Evolutionary conservation across 2,329 filamentous ascomycete species (phyloP).

Genomic region (Sordariomycetes sp.): DNA sequence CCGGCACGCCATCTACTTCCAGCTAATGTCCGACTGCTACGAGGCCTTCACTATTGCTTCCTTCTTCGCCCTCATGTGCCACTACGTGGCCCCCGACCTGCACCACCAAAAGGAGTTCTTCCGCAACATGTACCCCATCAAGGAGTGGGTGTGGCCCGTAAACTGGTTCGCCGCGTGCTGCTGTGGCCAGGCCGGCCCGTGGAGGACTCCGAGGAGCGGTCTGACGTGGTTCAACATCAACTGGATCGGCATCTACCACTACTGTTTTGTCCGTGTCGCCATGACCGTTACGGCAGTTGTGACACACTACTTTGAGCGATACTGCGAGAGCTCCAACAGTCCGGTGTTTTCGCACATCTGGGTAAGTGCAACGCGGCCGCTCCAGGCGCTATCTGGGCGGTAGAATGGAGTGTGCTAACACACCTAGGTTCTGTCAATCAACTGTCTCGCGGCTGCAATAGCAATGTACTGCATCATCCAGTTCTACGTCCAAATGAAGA

Average conservation of each 20-base stretch:
- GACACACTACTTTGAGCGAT: constrained; percentile 53
- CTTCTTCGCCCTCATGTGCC: constrained; percentile 73
- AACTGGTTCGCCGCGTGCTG: constrained; percentile 58
- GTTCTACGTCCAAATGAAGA: constrained; percentile 67
- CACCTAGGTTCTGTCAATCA: constrained; percentile 47
- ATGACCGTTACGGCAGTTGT: constrained; percentile 70
- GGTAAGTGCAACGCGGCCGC: constrained; percentile 32
- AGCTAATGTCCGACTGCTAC: constrained; percentile 73
- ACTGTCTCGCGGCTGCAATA: constrained; percentile 59
- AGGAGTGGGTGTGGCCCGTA: constrained; percentile 64
- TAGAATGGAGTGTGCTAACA: constrained; percentile 1
- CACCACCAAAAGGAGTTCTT: constrained; percentile 78
- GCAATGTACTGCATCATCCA: constrained; percentile 86
- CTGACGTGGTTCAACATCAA: constrained; percentile 86
- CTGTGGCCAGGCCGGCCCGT: constrained; percentile 53
- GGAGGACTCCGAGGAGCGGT: constrained; percentile 66
- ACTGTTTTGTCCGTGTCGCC: constrained; percentile 67
- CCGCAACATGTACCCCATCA: constrained; percentile 47
- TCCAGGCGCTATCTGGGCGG: constrained; percentile 1
- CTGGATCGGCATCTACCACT: constrained; percentile 75
- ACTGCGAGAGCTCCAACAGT: constrained; percentile 67
- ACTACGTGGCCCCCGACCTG: constrained; percentile 65
- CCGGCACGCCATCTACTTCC: constrained; percentile 66
- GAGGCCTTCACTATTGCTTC: constrained; percentile 80
- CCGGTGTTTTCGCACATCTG: constrained; percentile 76